Percentiles rank a stretch among this genome's conserved stretches.
Conservation (phyloP, 768 basidiomycete genomes). For the Inosperma sp. region DNA sequence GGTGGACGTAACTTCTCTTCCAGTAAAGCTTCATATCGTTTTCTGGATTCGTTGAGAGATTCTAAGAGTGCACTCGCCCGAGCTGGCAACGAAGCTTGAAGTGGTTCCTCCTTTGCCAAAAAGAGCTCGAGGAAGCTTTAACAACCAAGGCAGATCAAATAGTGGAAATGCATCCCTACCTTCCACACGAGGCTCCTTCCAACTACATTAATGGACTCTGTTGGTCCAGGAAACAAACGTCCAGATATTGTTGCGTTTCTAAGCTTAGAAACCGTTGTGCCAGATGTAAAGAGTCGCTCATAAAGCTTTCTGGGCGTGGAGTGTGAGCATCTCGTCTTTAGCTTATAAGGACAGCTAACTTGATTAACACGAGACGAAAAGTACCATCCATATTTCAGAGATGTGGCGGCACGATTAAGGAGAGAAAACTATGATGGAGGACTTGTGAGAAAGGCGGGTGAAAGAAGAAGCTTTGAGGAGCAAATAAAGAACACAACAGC, state of each 20-base stretch:
- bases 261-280: slow-evolving; percentile 54
- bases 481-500: too few relatives aligned
- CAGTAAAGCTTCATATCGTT: slow-evolving; percentile 53
- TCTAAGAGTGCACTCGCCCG: slow-evolving; percentile 33
- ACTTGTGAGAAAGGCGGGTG: too few relatives aligned
- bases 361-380: slow-evolving; percentile 4
- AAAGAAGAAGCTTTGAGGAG: too few relatives aligned
- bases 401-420: too few relatives aligned
- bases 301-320: slow-evolving; percentile 33
- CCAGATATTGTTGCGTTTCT: slow-evolving; percentile 63
- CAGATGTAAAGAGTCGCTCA: slow-evolving; percentile 47
- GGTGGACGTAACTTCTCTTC: slow-evolving; percentile 75
- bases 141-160: slow-evolving; percentile 19
- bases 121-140: slow-evolving; percentile 49
- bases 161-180: slow-evolving; percentile 38
- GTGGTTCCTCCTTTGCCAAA: slow-evolving; percentile 59
- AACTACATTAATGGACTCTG: slow-evolving; percentile 44
- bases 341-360: slow-evolving; percentile 3
- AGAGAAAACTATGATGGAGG: too few relatives aligned
- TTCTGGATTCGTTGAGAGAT: slow-evolving; percentile 47
- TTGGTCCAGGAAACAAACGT: slow-evolving; percentile 45
- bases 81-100: slow-evolving; percentile 46
- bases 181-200: slow-evolving; percentile 89
- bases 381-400: slow-evolving; percentile 1
- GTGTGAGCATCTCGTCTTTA: slow-evolving; percentile 11